Evolutionary conservation across 2,329 filamentous ascomycete genomes (phyloP).

Genomic region (Thelonectria rubi): DNA sequence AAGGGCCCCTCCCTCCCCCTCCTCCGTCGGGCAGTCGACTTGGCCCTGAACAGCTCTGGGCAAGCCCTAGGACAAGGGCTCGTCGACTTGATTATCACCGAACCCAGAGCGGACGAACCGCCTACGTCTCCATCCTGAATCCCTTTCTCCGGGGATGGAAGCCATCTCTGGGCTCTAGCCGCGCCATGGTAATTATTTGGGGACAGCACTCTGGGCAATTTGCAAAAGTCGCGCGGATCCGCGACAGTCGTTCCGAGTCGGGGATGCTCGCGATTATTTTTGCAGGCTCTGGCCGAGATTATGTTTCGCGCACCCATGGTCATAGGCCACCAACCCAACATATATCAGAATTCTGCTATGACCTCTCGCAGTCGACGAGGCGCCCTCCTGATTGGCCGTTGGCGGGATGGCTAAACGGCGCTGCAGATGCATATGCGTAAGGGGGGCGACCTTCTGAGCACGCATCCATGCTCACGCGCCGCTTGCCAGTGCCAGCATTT

Average conservation of each 20-base stretch:
- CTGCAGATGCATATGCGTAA: slow-evolving; percentile 41
- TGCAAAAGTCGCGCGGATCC: slow-evolving; percentile 34
- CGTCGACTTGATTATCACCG: slow-evolving; percentile 22
- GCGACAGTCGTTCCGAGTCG: slow-evolving; percentile 37
- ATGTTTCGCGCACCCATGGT: slow-evolving; percentile 43
- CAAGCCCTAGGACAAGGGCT: slow-evolving; percentile 31
- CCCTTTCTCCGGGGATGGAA: slow-evolving; percentile 25
- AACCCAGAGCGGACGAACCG: slow-evolving; percentile 30
- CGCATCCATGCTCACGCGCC: slow-evolving; percentile 35
- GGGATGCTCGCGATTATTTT: slow-evolving; percentile 31
- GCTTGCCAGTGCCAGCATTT: slow-evolving; percentile 31
- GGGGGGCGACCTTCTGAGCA: slow-evolving; percentile 27
- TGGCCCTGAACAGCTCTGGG: slow-evolving; percentile 17
- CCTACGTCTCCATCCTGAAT: slow-evolving; percentile 30
- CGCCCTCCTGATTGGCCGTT: slow-evolving; percentile 33
- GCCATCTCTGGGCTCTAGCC: slow-evolving; percentile 33
- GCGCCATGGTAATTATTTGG: slow-evolving; percentile 21
- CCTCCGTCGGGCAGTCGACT: slow-evolving; percentile 14
- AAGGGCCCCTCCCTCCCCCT: slow-evolving; percentile 23
- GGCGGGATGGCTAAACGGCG: slow-evolving; percentile 40
- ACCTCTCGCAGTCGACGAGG: slow-evolving; percentile 24
- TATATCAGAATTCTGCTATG: slow-evolving; percentile 39
- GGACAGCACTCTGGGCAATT: slow-evolving; percentile 35
- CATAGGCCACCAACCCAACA: slow-evolving; percentile 40
- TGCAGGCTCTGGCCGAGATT: slow-evolving; percentile 42